Evolutionary conservation across 441 rosid species (phyloP).

Genomic region (Rhodomyrtus psidioides): DNA sequence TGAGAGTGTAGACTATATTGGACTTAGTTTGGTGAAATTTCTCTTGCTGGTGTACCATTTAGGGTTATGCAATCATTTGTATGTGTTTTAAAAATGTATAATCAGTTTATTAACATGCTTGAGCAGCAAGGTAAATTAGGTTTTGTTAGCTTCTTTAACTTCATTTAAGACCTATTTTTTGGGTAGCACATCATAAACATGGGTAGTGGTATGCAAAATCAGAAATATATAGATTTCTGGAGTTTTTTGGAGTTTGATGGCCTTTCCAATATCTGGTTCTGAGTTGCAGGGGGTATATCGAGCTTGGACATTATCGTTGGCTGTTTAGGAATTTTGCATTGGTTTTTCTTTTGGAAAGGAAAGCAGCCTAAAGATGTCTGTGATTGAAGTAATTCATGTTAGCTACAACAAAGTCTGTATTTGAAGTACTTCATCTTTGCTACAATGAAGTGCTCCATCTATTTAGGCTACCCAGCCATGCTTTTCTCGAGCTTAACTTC

Average conservation of each 20-base stretch:
- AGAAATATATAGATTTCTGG: background rate
- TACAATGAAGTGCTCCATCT: background rate
- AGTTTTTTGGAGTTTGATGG: background rate
- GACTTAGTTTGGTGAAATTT: background rate
- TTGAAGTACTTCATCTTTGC: background rate
- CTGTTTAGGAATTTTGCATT: background rate
- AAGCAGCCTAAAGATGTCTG: background rate
- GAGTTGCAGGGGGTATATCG: background rate
- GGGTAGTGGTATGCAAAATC: background rate
- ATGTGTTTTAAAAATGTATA: background rate
- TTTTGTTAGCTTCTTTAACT: background rate
- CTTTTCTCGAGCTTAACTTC: background rate
- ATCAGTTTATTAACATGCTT: background rate
- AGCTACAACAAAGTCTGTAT: background rate
- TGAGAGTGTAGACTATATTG: background rate
- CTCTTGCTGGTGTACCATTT: background rate
- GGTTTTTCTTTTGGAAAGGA: background rate
- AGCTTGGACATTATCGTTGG: background rate
- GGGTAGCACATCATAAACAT: background rate
- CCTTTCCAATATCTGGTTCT: background rate
- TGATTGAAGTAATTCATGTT: background rate
- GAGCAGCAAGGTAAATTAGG: background rate
- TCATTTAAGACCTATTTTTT: background rate
- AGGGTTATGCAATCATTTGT: background rate
- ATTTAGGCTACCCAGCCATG: background rate